Percentiles rank a stretch among this genome's conserved stretches.
Conservation (phyloP, 768 basidiomycete genomes). For the Coprinopsis sp. region DNA sequence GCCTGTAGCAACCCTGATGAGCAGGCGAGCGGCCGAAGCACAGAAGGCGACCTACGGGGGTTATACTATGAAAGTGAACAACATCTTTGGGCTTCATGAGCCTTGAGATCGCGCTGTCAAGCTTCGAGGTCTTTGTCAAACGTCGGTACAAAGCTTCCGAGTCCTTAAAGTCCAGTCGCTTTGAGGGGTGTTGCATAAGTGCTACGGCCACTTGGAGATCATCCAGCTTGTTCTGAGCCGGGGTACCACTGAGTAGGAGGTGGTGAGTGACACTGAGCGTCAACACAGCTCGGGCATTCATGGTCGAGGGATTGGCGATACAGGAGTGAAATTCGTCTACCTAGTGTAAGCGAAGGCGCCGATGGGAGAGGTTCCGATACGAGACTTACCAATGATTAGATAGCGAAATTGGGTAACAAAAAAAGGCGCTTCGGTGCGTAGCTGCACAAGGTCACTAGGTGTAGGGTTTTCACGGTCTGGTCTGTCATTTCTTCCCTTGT, state of each 20-base stretch:
- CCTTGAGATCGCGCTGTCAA: not conserved
- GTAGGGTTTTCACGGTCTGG: not conserved
- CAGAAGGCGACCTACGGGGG: not conserved
- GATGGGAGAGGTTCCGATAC: no score
- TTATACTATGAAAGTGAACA: not conserved
- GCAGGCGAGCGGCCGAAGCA: not conserved
- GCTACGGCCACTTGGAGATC: slow-evolving; percentile 1
- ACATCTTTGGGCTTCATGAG: not conserved
- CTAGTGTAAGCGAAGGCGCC: no score
- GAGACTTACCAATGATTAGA: not conserved
- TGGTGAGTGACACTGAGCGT: not conserved
- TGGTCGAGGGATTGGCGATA: not conserved
- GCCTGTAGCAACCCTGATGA: not conserved
- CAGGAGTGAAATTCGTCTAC: slow-evolving; percentile 1
- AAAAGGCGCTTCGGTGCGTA: not conserved
- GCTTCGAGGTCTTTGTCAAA: not conserved
- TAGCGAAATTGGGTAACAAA: not conserved
- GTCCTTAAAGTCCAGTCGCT: not conserved
- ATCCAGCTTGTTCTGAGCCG: slow-evolving; percentile 5
- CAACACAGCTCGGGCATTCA: not conserved
- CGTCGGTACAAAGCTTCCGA: not conserved
- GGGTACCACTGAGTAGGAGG: slow-evolving; percentile 3
- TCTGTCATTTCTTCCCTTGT: not conserved
- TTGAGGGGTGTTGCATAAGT: not conserved
- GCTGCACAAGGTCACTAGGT: not conserved